Conservation (phyloP, 345 rosid species). For the Brassica napus region DNA sequence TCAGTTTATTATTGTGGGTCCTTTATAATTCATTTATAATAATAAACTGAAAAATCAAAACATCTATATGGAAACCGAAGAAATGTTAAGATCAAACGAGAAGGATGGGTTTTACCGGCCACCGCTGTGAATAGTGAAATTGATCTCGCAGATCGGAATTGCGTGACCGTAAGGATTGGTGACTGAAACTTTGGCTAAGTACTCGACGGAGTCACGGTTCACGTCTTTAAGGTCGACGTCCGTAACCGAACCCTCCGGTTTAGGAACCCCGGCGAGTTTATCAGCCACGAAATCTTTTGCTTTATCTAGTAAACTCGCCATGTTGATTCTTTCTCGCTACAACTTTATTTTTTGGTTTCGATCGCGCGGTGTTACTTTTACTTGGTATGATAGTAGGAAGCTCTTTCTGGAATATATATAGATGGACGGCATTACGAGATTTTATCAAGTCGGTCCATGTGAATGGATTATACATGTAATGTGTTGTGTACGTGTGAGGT, state of each 20-base stretch:
- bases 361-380: background rate
- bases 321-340: slow-evolving; percentile 2
- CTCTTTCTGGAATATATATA: slow-evolving; percentile 17
- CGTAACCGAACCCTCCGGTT: slow-evolving; percentile 67
- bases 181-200: slow-evolving; percentile 62
- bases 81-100: background rate
- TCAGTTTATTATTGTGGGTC: too few species aligned
- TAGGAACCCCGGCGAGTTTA: slow-evolving; percentile 52
- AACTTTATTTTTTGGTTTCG: background rate
- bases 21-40: background rate
- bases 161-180: slow-evolving; percentile 62
- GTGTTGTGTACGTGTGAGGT: slow-evolving; percentile 35
- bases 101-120: slow-evolving; percentile 44
- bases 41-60: background rate
- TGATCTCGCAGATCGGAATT: slow-evolving; percentile 71
- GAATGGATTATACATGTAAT: background rate
- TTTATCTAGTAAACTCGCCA: slow-evolving; percentile 47
- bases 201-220: slow-evolving; percentile 59
- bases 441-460: slow-evolving; percentile 21
- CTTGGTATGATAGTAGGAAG: background rate
- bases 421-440: slow-evolving; percentile 4
- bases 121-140: slow-evolving; percentile 60
- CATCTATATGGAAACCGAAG: background rate
- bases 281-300: slow-evolving; percentile 67
- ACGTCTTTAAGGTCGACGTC: slow-evolving; percentile 61